phyloP scores from a whole-genome alignment of 345 rosid species.

The Hibiscus trionum region DNA sequence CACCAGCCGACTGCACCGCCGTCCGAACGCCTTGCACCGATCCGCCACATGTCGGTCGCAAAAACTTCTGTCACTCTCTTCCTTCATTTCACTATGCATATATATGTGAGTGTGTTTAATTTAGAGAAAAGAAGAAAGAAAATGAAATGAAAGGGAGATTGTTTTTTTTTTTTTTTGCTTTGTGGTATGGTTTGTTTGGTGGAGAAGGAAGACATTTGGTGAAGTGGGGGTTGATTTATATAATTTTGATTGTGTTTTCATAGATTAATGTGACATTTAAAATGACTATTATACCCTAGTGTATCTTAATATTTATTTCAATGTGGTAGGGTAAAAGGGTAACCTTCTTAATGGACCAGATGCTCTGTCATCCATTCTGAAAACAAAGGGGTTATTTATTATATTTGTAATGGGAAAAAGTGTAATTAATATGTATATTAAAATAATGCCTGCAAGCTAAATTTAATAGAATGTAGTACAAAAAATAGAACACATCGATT shows the following conservation, averaged over 20 bases:
- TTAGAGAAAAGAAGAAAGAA: background rate
- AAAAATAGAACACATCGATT: too few species aligned
- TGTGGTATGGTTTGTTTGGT: conserved; percentile 10
- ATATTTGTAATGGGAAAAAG: background rate
- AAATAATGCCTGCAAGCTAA: too few species aligned
- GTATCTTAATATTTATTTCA: background rate
- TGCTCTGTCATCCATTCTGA: conserved; percentile 25
- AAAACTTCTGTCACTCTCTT: conserved; percentile 19
- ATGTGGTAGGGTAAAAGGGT: conserved; percentile 2
- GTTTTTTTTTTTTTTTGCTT: background rate
- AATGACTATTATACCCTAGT: conserved; percentile 14
- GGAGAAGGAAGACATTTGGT: conserved; percentile 6
- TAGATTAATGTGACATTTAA: background rate
- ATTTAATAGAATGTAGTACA: too few species aligned
- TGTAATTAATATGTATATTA: background rate
- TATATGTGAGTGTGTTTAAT: background rate
- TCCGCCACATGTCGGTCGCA: conserved; percentile 23
- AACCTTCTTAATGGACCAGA: conserved; percentile 6
- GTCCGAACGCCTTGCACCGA: conserved; percentile 35
- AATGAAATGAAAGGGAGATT: background rate
- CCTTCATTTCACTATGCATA: conserved; percentile 14
- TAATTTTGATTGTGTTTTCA: conserved; percentile 17
- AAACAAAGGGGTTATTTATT: background rate
- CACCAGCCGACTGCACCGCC: conserved; percentile 40
- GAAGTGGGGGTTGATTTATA: conserved; percentile 24